phyloP scores from a whole-genome alignment of 1,284 basidiomycete genomes.

The Pseudozyma thailandica region DNA sequence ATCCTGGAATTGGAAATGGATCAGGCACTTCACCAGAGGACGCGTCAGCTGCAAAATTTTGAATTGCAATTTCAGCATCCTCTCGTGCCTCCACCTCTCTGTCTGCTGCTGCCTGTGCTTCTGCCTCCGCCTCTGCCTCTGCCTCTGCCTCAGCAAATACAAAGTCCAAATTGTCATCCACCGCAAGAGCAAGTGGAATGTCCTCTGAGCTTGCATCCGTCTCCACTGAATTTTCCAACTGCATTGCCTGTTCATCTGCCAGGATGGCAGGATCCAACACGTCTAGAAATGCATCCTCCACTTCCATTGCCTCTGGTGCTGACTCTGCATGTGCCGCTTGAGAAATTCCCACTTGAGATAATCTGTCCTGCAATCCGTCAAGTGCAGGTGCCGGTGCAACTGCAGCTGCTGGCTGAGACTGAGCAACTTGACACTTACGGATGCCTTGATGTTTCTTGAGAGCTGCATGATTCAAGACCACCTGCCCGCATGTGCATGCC shows the following conservation, averaged over 20 bases:
- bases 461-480: constrained; percentile 14
- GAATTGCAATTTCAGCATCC: no score
- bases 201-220: no score
- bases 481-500: constrained; percentile 18
- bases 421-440: constrained; percentile 7
- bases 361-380: no score
- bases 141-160: background rate
- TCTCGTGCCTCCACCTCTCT: background rate
- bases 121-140: no score
- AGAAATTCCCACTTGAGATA: no score
- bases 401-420: background rate
- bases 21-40: no score
- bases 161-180: constrained; percentile 1
- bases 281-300: background rate
- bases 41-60: no score
- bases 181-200: no score
- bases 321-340: background rate
- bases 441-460: constrained; percentile 20
- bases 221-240: no score
- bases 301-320: background rate
- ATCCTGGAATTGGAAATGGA: no score
- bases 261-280: background rate
- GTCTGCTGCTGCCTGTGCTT: background rate
- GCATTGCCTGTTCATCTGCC: background rate
- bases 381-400: background rate